These are phyloP conservation scores for Globisporangium orthogonon DNA, from an alignment of 352 stramenopile species.

Conservation along the genomic window DNA sequence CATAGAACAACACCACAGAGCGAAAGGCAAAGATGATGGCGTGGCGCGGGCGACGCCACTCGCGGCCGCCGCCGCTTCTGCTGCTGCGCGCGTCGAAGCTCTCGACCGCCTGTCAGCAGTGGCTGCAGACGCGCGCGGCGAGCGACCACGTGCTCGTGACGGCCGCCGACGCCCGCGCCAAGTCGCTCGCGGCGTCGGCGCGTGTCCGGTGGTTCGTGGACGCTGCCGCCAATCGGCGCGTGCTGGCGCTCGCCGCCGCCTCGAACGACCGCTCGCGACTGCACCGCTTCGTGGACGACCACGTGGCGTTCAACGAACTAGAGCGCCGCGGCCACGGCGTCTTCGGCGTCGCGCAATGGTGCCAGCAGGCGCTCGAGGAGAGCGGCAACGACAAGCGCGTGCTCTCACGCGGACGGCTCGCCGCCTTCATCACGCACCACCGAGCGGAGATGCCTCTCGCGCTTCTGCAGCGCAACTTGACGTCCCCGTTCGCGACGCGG, in stretches of 20 bases:
- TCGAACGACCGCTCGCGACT: slow-evolving; percentile 17
- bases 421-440: slow-evolving; percentile 52
- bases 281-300: slow-evolving; percentile 18
- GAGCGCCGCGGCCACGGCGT: slow-evolving; percentile 62
- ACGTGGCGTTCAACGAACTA: slow-evolving; percentile 47
- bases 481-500: slow-evolving; percentile 46
- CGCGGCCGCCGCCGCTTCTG: neutral
- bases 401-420: slow-evolving; percentile 36
- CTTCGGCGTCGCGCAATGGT: slow-evolving; percentile 51
- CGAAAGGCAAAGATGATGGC: slow-evolving; percentile 10
- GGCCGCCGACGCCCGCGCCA: slow-evolving; percentile 11
- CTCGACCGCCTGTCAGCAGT: neutral
- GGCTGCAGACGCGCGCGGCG: slow-evolving; percentile 4
- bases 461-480: slow-evolving; percentile 27
- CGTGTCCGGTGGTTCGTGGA: slow-evolving; percentile 28
- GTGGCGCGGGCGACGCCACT: slow-evolving; percentile 6
- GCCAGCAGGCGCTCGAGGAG: slow-evolving; percentile 59
- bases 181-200: slow-evolving; percentile 19
- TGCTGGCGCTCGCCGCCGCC: slow-evolving; percentile 33
- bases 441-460: slow-evolving; percentile 27
- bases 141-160: slow-evolving; percentile 29
- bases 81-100: neutral
- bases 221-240: slow-evolving; percentile 12
- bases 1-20: too few species aligned
- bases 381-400: slow-evolving; percentile 44